Evolutionary conservation across 805 yeast species (phyloP).

Genomic region (Candida khao-thaluensis): DNA sequence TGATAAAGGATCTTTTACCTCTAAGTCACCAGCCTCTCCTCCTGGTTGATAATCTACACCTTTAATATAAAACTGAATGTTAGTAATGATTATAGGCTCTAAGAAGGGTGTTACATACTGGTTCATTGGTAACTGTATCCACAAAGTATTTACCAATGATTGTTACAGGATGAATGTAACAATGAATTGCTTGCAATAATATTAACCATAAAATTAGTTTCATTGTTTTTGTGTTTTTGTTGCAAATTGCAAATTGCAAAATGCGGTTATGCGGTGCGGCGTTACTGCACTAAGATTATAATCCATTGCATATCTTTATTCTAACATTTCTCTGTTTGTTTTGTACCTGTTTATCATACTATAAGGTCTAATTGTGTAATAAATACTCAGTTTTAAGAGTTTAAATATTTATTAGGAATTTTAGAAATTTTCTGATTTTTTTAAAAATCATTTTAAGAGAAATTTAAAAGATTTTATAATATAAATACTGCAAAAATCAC

Average conservation of each 20-base stretch:
- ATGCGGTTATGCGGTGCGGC: slow-evolving; percentile 1
- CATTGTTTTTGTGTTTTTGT: slow-evolving; percentile 1
- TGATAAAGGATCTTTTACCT: slow-evolving; percentile 68
- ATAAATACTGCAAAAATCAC: too few relatives aligned
- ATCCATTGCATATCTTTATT: too few relatives aligned
- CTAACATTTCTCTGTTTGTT: too few relatives aligned
- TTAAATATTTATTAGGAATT: too few relatives aligned
- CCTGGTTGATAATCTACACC: slow-evolving; percentile 98
- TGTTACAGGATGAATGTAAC: slow-evolving; percentile 60
- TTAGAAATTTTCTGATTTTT: too few relatives aligned
- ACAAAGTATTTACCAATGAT: slow-evolving; percentile 70
- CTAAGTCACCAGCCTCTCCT: slow-evolving; percentile 76
- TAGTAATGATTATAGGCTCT: too few relatives aligned
- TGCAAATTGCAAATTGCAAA: slow-evolving; percentile 5
- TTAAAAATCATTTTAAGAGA: too few relatives aligned
- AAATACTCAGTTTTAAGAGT: too few relatives aligned
- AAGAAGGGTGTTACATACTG: slow-evolving; percentile 57
- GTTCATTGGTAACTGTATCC: slow-evolving; percentile 70
- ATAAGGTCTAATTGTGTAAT: too few relatives aligned
- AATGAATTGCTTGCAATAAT: slow-evolving; percentile 1
- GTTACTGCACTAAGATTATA: too few relatives aligned
- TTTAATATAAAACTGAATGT: slow-evolving; percentile 61
- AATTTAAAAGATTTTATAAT: too few relatives aligned
- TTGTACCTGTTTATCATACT: too few relatives aligned
- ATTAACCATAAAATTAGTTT: neutral